Base-by-base conservation (phyloP, 768 basidiomycete genomes). In the Lactifluus echinatus region DNA sequence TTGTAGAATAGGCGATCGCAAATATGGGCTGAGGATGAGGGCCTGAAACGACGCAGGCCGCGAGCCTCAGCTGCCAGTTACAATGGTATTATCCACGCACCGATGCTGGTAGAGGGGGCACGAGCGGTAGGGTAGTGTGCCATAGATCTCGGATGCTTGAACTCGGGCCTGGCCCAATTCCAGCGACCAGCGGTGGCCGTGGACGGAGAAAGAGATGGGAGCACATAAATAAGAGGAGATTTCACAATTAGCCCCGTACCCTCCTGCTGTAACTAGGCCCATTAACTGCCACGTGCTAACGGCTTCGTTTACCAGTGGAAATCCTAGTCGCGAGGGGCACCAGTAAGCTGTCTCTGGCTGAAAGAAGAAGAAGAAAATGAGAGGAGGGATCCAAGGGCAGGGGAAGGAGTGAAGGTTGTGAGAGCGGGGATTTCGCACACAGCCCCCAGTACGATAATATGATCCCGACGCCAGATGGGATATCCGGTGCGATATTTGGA, bases 11-110 rank as follows among this genome's bases (percentile, higher is more conserved):
- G 28, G 24, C 10, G n/a, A 19, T 37, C 43, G 21, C 28, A 34
- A 11, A 40, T 31, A 23, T 26, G 40, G 29, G 19, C 19, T 2
- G 53, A 29, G 7, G 28, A n/a, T 17, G 21, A 2, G 17, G 46
- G n/a, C n/a, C 26, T 6, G 39, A 21, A 29, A 19, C n/a, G 40
- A 33, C 17, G 15, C 4, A 6, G 33, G 47, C 37, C 19, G 11
- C 7, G 14, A 34, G 8, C n/a, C 1, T n/a, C n/a, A n/a, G 12
- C 21, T 28, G 17, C 12, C 28, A 40, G 6, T n/a, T n/a, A n/a
- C n/a, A n/a, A n/a, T n/a, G n/a, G n/a, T n/a, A n/a, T n/a, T 2
- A 15, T 40, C 47, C 23, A 58, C 57, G 24, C 48, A 59, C 40
- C 26, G 11, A 8, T 11, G n/a, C n/a, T n/a, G 12, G 23, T 14